Base-by-base conservation (phyloP, 306 rosid species). In the Astragalus membranaceus region DNA sequence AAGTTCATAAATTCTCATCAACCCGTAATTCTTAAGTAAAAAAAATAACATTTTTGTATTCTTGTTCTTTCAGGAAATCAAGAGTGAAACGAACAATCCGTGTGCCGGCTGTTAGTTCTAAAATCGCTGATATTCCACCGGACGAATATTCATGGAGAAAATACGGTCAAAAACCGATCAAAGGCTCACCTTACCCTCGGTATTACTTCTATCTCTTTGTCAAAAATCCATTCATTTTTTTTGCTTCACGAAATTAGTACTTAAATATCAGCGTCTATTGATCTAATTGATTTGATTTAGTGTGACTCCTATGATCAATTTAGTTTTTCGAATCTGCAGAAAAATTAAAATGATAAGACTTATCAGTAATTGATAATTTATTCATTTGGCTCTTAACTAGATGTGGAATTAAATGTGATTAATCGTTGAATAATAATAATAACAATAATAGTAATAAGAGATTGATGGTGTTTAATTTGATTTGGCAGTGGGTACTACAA, bases 101-200 rank as follows among this genome's bases (percentile, higher is more conserved):
- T 37, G 92, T 88, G 8, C 86, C 90, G 74, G 97, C 95, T 47
- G 47, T 83, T 3, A 90, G 96, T 43, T 73, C 88, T 0, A 88
- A 81, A 67, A 75, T 78, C 54, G 95, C 96, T 46, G 96, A 90
- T 53, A 88, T 90, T 46, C 96, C 92, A 1, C 49, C 85, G 39
- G 96, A 90, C 53, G 95, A 88, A 26, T 88, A 53, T 52, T 77
- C 95, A 0, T 90, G 96, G 96, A 84, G 96, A 37, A 90, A 90
- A 33, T 90, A 90, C 64, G 96, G 96, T 7, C 96, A 90, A 42
- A 90, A 90, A 65, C 95, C 91, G 50, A 90, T 90, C 74, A 90
- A 88, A 78, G 96, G 96, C 20, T 90, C 96, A 4, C 95, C 89
- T 0, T 86, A 52, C 54, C 96, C 90, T 26, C 82, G 96, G 96